A percentile compares a stretch with the other conserved stretches of the same genome.
These are phyloP conservation scores for Sarocladiaceae sp. DNA, from an alignment of 2,329 filamentous ascomycete genomes.

Conservation along the genomic window DNA sequence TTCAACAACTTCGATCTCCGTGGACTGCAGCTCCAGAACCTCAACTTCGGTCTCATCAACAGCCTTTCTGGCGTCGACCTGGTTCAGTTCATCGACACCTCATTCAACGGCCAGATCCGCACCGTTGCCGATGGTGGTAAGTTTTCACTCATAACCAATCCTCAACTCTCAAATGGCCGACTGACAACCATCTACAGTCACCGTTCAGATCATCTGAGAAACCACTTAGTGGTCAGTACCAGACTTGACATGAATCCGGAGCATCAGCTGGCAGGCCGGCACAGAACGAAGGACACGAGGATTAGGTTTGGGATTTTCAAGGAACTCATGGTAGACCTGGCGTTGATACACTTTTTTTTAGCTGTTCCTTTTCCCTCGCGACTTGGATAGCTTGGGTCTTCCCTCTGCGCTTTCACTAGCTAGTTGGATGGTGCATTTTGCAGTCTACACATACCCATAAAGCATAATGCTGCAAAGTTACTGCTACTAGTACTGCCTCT, in stretches of 20 bases:
- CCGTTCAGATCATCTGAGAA: conserved; percentile 7
- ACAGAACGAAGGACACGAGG: conserved; percentile 5
- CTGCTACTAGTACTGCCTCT: background rate
- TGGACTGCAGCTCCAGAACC: conserved; percentile 19
- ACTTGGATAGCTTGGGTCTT: conserved; percentile 3
- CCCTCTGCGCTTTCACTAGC: background rate
- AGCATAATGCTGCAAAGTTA: conserved; percentile 8
- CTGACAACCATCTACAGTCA: background rate
- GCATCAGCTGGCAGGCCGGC: conserved; percentile 8
- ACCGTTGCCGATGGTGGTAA: conserved; percentile 22
- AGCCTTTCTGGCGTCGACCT: conserved; percentile 23
- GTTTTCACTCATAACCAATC: conserved; percentile 15
- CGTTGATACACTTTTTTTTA: conserved; percentile 4
- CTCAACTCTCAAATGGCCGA: conserved; percentile 22
- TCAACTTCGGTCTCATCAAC: conserved; percentile 26
- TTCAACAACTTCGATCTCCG: conserved; percentile 25
- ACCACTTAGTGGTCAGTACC: background rate
- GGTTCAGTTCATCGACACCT: conserved; percentile 23
- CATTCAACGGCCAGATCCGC: conserved; percentile 18
- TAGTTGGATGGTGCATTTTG: background rate
- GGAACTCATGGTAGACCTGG: background rate
- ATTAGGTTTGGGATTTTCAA: background rate
- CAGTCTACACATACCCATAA: conserved; percentile 3
- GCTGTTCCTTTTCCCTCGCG: conserved; percentile 6
- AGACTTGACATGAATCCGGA: conserved; percentile 1